A percentile compares a stretch with the other conserved stretches of the same genome.
Conservation (phyloP, 2,329 filamentous ascomycete genomes). For the Penicillium hesseltinei region DNA sequence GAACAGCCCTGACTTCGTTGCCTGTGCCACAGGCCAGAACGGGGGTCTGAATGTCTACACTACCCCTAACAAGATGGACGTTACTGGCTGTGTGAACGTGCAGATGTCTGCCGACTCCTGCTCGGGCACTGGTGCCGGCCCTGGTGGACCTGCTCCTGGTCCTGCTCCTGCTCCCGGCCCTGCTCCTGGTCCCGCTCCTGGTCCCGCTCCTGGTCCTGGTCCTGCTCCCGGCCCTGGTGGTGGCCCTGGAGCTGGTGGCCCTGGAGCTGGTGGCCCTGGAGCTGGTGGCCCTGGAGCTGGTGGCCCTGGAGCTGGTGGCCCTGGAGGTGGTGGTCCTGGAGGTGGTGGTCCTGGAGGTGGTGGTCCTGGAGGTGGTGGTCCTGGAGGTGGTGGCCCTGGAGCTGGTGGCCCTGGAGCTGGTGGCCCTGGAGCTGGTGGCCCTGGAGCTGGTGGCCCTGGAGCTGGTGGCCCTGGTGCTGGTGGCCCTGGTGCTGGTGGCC, state of each 20-base stretch:
- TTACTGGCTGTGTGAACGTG: slow-evolving; percentile 37
- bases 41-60: slow-evolving; percentile 45
- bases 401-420: not conserved
- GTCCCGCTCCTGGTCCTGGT: not conserved
- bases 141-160: not conserved
- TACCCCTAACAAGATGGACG: slow-evolving; percentile 28
- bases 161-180: not conserved
- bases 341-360: not conserved
- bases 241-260: not conserved
- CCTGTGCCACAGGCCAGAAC: slow-evolving; percentile 55
- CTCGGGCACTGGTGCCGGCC: slow-evolving; percentile 20
- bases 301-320: not conserved
- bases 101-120: slow-evolving; percentile 39
- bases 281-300: too few relatives aligned
- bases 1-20: slow-evolving; percentile 55
- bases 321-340: not conserved
- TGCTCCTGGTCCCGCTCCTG: not conserved
- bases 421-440: not conserved
- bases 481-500: too few relatives aligned
- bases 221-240: not conserved
- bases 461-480: too few relatives aligned
- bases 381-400: not conserved
- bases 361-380: not conserved
- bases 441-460: not conserved
- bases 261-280: too few relatives aligned